These are phyloP conservation scores for Stephania japonica DNA, from an alignment of 164 flowering plant genomes.

Conservation along the genomic window DNA sequence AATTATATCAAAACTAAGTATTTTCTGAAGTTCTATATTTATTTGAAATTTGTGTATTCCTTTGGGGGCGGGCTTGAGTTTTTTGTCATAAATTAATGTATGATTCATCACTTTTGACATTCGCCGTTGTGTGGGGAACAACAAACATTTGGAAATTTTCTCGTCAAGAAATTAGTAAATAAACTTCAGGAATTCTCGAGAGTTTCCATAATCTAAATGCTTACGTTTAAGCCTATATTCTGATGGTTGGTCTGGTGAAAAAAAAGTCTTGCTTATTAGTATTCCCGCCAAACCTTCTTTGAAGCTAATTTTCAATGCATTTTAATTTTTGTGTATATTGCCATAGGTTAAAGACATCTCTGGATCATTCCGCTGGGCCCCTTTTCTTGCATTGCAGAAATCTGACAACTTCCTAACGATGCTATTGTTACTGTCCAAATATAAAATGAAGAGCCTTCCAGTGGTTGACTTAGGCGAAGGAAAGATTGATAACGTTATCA, in stretches of 20 bases:
- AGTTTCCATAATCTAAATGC: too few species aligned
- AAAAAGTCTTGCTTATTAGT: too few species aligned
- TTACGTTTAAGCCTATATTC: too few species aligned
- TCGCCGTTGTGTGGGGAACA: background rate
- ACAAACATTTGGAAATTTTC: too few species aligned
- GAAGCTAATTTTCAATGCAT: background rate
- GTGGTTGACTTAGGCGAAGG: constrained; percentile 77
- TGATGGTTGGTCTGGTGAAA: too few species aligned
- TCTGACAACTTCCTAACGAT: constrained; percentile 82
- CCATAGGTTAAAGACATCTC: constrained; percentile 82
- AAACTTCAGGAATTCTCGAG: too few species aligned
- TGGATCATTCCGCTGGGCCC: constrained; percentile 98
- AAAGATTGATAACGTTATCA: constrained; percentile 70
- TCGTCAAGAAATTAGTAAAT: background rate
- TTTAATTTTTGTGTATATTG: background rate
- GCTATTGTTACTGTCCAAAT: constrained; percentile 87
- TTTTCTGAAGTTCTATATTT: background rate
- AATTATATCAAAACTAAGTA: background rate
- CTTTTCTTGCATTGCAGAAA: constrained; percentile 88
- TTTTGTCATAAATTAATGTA: background rate
- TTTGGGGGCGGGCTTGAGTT: background rate
- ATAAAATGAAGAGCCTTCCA: constrained; percentile 97
- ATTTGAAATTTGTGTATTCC: background rate
- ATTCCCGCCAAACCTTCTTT: background rate
- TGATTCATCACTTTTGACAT: background rate